Evolutionary conservation across 1,139 yeast genomes (phyloP).

Genomic region (Magnusiomyces paraingens): DNA sequence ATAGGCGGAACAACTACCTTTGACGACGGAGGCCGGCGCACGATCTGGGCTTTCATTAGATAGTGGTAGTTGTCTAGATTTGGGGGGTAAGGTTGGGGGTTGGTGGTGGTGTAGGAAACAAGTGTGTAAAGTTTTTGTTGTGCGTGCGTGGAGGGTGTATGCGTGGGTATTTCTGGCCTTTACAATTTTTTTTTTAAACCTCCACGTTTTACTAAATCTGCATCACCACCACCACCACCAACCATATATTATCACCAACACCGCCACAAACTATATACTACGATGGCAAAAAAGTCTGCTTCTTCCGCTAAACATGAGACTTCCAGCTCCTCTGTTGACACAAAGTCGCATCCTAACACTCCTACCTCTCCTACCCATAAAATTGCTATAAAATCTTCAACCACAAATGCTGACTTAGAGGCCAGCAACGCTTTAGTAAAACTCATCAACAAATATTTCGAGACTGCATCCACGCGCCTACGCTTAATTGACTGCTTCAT

Average conservation of each 20-base stretch:
- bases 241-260: no score
- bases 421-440: constrained; percentile 8
- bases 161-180: no score
- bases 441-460: constrained; percentile 21
- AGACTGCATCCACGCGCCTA: constrained; percentile 25
- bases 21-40: constrained; percentile 23
- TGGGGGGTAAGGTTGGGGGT: no score
- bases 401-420: no score
- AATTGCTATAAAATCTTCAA: not conserved
- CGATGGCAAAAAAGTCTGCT: constrained; percentile 14
- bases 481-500: constrained; percentile 74
- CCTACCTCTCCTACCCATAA: not conserved
- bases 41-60: constrained; percentile 2
- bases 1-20: constrained; percentile 79
- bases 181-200: no score
- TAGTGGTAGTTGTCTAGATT: no score
- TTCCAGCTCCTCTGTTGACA: constrained; percentile 2
- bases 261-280: not conserved
- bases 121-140: no score
- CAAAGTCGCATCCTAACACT: not conserved
- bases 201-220: no score
- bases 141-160: no score
- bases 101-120: no score
- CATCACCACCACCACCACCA: no score
- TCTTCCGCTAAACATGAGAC: constrained; percentile 5